Base-by-base conservation (phyloP, 2,329 filamentous ascomycete species). In the Colletotrichum liriopes region DNA sequence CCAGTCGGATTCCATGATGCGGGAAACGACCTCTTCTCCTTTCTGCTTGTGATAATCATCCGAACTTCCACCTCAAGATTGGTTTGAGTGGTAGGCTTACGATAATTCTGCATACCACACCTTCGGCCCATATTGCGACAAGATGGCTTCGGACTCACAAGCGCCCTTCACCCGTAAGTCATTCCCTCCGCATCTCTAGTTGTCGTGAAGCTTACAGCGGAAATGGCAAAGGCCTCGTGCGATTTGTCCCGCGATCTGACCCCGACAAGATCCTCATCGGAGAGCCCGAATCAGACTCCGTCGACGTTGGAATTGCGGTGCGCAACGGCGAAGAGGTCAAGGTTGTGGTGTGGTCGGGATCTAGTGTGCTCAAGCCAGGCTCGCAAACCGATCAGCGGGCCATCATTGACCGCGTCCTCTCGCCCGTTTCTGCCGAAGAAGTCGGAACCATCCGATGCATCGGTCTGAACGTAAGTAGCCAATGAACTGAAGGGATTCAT, bases 231-330 rank as follows among this genome's bases (percentile, higher is more conserved):
- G 89, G 89, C 78, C 85, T 91, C 70, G 88, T 91, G 75, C 88
- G 89, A 64, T 91, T 91, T 76, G 78, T 87, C 23, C 87, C 89
- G 65, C 87, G 86, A 76, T 86, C 84, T 6, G 84, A 87, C 59
- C 78, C 82, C 47, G 79, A 81, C 71, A 85, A 85, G 73, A 78
- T 89, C 65, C 80, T 89, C 59, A 87, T 91, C 75, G 89, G 89
- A 43, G 85, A 91, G 76, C 89, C 89, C 2, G 80, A 84, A 43
- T 85, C 89, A 72, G 78, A 82, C 29, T 78, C 84, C 12, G 73
- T 90, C 41, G 89, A 92, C 76, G 86, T 92, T 55, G 90, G 90
- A 55, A 78, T 85, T 35, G 89, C 89, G 20, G 79, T 91, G 37
- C 85, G 86, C 73, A 85, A 88, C 56, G 88, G 88, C 45, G 81